These are phyloP conservation scores for Aureobasidium sp. DNA, from an alignment of 2,329 filamentous ascomycete genomes.

Conservation along the genomic window DNA sequence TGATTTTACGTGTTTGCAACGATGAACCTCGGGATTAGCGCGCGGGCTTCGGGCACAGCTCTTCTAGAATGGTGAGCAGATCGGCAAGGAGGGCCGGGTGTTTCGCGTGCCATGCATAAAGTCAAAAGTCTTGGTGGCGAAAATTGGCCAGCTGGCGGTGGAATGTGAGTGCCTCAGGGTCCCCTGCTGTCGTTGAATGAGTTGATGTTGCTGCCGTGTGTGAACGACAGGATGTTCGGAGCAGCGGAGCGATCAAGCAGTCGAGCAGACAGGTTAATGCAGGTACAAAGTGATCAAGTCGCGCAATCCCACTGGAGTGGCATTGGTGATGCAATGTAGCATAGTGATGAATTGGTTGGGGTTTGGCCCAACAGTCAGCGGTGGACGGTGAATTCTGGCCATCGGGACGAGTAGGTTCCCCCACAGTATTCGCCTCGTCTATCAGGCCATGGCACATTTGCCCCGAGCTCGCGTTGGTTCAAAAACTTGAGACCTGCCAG, in stretches of 20 bases:
- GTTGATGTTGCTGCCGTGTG: not conserved
- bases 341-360: not conserved
- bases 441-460: conserved; percentile 8
- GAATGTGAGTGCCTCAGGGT: conserved; percentile 1
- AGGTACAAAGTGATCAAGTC: not conserved
- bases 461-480: conserved; percentile 3
- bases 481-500: conserved; percentile 7
- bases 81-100: conserved; percentile 7
- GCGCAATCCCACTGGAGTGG: not conserved
- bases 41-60: conserved; percentile 1
- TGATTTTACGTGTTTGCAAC: conserved; percentile 7
- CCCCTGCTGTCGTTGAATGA: not conserved
- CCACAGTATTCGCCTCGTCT: conserved; percentile 9
- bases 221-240: not conserved
- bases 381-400: conserved; percentile 5
- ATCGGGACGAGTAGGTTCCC: not conserved
- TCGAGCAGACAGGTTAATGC: not conserved
- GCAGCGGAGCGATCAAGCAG: not conserved
- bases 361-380: not conserved
- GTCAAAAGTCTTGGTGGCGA: conserved; percentile 1
- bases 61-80: conserved; percentile 6
- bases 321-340: conserved; percentile 6
- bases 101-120: conserved; percentile 4
- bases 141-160: conserved; percentile 3
- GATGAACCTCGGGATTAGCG: conserved; percentile 4